A percentile compares a stretch with the other conserved stretches of the same genome.
Conservation (phyloP, 73 alveolate species). For the Stentor coeruleus region DNA sequence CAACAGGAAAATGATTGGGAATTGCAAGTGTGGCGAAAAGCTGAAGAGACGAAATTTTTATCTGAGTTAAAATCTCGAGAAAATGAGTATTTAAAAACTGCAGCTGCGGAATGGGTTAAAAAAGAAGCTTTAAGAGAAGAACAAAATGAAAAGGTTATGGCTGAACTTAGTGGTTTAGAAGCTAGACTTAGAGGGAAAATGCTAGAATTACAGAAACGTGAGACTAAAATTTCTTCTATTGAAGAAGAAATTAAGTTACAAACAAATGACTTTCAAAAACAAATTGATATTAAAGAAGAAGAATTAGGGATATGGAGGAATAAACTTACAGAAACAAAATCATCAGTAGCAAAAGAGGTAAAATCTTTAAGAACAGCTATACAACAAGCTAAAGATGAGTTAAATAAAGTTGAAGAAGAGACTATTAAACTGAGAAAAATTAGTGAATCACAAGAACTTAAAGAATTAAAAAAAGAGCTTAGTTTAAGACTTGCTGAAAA, state of each 20-base stretch:
- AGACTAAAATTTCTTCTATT: not conserved
- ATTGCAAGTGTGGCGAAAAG: not conserved
- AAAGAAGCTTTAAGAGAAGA: not conserved
- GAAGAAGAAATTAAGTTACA: not conserved
- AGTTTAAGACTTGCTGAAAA: not conserved
- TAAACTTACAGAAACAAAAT: not conserved
- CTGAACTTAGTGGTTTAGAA: not conserved
- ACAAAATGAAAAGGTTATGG: not conserved
- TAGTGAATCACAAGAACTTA: not conserved
- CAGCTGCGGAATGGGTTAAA: not conserved
- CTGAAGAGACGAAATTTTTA: not conserved
- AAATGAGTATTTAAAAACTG: not conserved
- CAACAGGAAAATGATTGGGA: not conserved
- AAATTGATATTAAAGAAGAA: not conserved
- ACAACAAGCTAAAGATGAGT: not conserved
- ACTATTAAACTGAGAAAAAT: not conserved
- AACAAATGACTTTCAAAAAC: not conserved
- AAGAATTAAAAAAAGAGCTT: not conserved
- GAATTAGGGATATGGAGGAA: not conserved
- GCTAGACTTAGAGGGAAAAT: not conserved
- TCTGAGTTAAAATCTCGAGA: not conserved
- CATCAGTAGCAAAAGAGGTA: not conserved
- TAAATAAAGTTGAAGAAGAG: not conserved
- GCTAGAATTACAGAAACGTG: not conserved
- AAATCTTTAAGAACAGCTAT: not conserved